Evolutionary conservation across 2,329 filamentous ascomycete genomes (phyloP), one percentile per base, ranked within the genome.

Genomic region (Gremmenia infestans): DNA sequence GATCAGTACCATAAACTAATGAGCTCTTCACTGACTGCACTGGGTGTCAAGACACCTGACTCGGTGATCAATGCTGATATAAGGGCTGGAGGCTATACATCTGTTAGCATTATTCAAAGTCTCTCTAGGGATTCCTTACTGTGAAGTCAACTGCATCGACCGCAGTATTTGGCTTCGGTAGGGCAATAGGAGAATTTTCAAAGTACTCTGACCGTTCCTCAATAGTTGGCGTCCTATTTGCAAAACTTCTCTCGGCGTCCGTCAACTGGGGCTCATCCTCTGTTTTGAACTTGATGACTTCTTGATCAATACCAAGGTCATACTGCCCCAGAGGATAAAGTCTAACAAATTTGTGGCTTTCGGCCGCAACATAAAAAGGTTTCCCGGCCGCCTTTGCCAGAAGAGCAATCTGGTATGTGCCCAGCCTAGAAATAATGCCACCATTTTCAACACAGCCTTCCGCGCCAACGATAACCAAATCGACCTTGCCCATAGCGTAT

Each of bases 281-380:
- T 1, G 82, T 83, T 64, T 78, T 79, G 70, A 94, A 95, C 49
- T 89, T 83, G 57, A 94, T 78, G 14, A 95, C 81, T 36, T 83
- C 80, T 72, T 96, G 91, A 68, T 87, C 81, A 62, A 96, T 85
- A 0, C 89, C 89, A 56, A 96, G 76, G 68, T 94, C 89, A 57
- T 86, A 83, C 72, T 96, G 91, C 60, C 87, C 85, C 22, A 94
- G 75, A 1, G 93, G 90, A 66, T 92, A 94, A 54, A 94, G 80
- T 66, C 91, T 82, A 47, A 95, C 91, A 69, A 99, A 97, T 75
- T 99, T 99, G 78, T 99, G 94, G 66, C 89, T 95, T 76, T 99
- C 94, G 1, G 88, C 88, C 5, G 94, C 91, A 17, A 96, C 91
- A 68, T 95, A 96, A 65, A 97, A 90, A 0, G 88, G 88, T 40